A percentile compares a stretch with the other conserved stretches of the same genome.
phyloP scores from a whole-genome alignment of 1,139 yeast genomes.

The Schwanniomyces etchellsii region DNA sequence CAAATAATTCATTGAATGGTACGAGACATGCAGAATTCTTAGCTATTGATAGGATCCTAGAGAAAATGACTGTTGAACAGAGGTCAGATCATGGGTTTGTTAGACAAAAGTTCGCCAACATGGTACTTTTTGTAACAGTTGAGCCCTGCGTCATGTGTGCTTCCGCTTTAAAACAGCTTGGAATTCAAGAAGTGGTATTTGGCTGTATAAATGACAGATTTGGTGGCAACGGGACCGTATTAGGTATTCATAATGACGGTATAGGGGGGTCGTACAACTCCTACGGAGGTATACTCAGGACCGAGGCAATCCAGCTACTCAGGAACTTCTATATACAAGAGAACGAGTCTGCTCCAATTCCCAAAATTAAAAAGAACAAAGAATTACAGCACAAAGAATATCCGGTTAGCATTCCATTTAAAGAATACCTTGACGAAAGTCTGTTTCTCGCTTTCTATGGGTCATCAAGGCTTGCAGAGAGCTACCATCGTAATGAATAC shows the following conservation, averaged over 20 bases:
- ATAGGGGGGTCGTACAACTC: slow-evolving; percentile 42
- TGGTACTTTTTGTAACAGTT: slow-evolving; percentile 80
- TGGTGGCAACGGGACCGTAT: slow-evolving; percentile 93
- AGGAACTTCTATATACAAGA: slow-evolving; percentile 82
- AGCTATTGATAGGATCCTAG: slow-evolving; percentile 58
- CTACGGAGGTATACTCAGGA: slow-evolving; percentile 73
- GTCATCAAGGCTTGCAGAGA: slow-evolving; percentile 13
- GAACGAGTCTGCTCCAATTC: slow-evolving; percentile 79
- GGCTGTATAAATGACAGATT: slow-evolving; percentile 95
- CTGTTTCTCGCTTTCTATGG: slow-evolving; percentile 27
- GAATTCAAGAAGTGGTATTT: slow-evolving; percentile 66
- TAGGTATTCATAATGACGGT: slow-evolving; percentile 52
- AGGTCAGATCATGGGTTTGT: slow-evolving; percentile 11
- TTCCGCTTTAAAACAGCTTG: slow-evolving; percentile 77
- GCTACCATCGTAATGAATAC: slow-evolving; percentile 1
- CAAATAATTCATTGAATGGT: slow-evolving; percentile 81
- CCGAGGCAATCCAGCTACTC: slow-evolving; percentile 76
- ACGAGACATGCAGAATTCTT: slow-evolving; percentile 90
- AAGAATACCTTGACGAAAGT: slow-evolving; percentile 14
- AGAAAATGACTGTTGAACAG: slow-evolving; percentile 7
- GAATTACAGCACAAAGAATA: slow-evolving; percentile 63
- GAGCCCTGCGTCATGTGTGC: slow-evolving; percentile 99
- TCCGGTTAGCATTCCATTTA: slow-evolving; percentile 37
- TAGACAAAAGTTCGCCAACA: slow-evolving; percentile 38
- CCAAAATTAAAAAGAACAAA: slow-evolving; percentile 70